Evolutionary conservation across 2,329 filamentous ascomycete species (phyloP).

Genomic region (Trichoderma guizhouense): DNA sequence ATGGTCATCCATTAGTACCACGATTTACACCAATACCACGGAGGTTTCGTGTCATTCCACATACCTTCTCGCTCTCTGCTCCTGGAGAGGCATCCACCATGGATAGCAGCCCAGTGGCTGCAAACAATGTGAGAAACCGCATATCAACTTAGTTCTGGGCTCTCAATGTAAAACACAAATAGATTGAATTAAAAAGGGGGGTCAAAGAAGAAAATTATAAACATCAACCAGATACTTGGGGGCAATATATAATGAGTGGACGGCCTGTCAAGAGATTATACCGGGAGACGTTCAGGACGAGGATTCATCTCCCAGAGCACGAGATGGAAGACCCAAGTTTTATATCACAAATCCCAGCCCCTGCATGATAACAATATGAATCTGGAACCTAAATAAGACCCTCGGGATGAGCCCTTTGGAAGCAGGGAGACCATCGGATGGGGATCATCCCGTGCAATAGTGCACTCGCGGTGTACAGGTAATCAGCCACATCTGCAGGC

Average conservation of each 20-base stretch:
- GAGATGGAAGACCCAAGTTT: not conserved
- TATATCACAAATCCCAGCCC: slow-evolving; percentile 10
- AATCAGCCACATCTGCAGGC: slow-evolving; percentile 12
- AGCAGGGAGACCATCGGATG: slow-evolving; percentile 5
- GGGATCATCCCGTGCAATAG: not conserved
- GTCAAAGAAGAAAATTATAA: slow-evolving; percentile 5
- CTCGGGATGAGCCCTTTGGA: slow-evolving; percentile 1
- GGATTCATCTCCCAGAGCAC: not conserved
- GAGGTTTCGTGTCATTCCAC: not conserved
- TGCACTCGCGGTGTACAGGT: not conserved
- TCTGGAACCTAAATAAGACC: slow-evolving; percentile 12
- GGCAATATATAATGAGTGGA: slow-evolving; percentile 11
- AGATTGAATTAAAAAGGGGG: not conserved
- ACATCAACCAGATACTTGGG: not conserved
- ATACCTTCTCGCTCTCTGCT: slow-evolving; percentile 19
- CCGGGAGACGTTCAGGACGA: not conserved
- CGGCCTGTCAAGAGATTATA: slow-evolving; percentile 14
- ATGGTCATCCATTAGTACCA: not conserved
- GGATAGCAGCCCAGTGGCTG: slow-evolving; percentile 28
- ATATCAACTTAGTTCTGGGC: slow-evolving; percentile 21
- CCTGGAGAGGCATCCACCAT: slow-evolving; percentile 28
- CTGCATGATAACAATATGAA: slow-evolving; percentile 14
- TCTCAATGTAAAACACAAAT: not conserved
- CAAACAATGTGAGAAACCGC: slow-evolving; percentile 25
- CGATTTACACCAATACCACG: too few relatives aligned